phyloP scores from a whole-genome alignment of 208 protist genomes.

The Leishmania guyanensis region DNA sequence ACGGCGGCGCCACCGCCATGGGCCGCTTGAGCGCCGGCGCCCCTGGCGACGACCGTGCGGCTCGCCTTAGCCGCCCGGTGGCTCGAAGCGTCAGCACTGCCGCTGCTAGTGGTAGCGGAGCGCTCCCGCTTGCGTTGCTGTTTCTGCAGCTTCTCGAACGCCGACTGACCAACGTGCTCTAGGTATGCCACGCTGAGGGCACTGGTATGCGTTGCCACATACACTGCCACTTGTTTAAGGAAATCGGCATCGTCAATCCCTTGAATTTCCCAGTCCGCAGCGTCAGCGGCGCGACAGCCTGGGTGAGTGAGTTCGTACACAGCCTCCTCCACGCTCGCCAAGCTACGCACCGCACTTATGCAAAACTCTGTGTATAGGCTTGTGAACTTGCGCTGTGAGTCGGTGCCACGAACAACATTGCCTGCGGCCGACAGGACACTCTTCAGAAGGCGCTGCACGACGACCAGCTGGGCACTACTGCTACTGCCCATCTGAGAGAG shows the following conservation, averaged over 20 bases:
- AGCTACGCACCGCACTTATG: conserved; percentile 42
- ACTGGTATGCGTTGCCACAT: conserved; percentile 58
- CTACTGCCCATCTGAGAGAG: conserved; percentile 9
- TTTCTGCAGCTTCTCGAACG: conserved; percentile 38
- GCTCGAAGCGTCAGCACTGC: conserved; percentile 11
- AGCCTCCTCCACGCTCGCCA: conserved; percentile 67
- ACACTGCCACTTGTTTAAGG: conserved; percentile 52
- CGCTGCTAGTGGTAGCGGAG: conserved; percentile 13
- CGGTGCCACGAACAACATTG: conserved; percentile 71
- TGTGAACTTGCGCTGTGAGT: conserved; percentile 77
- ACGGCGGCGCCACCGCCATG: neutral
- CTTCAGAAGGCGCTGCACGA: conserved; percentile 37
- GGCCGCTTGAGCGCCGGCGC: conserved; percentile 3
- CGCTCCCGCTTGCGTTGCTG: conserved; percentile 44
- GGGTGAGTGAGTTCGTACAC: conserved; percentile 60
- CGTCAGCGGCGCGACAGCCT: conserved; percentile 43
- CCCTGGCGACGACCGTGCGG: conserved; percentile 5
- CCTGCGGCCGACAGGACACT: conserved; percentile 30
- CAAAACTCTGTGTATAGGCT: conserved; percentile 75
- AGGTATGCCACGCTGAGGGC: conserved; percentile 61
- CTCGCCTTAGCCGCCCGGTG: conserved; percentile 20
- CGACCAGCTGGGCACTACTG: conserved; percentile 15
- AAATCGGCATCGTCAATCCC: conserved; percentile 54
- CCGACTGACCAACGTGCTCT: conserved; percentile 63
- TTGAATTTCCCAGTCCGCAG: conserved; percentile 35